Base-by-base conservation (phyloP, 345 rosid genomes). In the Passiflora organensis region DNA sequence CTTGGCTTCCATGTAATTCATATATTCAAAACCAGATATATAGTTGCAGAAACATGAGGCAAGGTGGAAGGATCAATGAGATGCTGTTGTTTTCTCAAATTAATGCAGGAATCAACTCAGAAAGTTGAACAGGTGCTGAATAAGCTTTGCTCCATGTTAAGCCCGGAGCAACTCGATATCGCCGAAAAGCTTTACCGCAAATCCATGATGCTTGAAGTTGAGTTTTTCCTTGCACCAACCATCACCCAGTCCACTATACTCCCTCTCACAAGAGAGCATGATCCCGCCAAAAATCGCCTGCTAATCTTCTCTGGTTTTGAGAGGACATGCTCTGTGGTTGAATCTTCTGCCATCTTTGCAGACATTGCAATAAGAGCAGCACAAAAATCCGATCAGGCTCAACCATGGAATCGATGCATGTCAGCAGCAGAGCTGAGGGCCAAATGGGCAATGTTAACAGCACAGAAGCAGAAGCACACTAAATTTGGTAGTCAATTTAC, bases 191-290 rank as follows among this genome's bases (percentile, higher is more conserved):
- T 94, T 73, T 94, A 94, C 73, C 93, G 72, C 60, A 96, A 94
- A 78, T 97, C 97, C 65, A 82, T 94, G 96, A 86, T 75, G 75
- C 97, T 85, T 72, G 99, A 94, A 85, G 78, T 85, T 45, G 97
- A 89, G 69, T 94, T 94, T 76, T 87, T 94, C 80, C 65, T 59
- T 63, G 88, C 88, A n/a, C 99, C 89, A 70, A 83, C 80, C 10
- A 73, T 87, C 73, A 60, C 65, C 60, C 95, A 94, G 76, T 85
- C 88, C 21, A 74, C 81, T 58, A 69, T 79, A 55, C 86, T 80
- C 68, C 96, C 99, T 61, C 70, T 94, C 62, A 65, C 65, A 51
- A 83, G 73, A 71, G 82, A 57, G 67, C 88, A 74, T 41, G 76
- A 71, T 67, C 82, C 77, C 49, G 76, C 54, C n/a, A 78, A 69